Evolutionary conservation across 2,329 filamentous ascomycete species (phyloP).

Genomic region (Endoconidiophora laricicola): DNA sequence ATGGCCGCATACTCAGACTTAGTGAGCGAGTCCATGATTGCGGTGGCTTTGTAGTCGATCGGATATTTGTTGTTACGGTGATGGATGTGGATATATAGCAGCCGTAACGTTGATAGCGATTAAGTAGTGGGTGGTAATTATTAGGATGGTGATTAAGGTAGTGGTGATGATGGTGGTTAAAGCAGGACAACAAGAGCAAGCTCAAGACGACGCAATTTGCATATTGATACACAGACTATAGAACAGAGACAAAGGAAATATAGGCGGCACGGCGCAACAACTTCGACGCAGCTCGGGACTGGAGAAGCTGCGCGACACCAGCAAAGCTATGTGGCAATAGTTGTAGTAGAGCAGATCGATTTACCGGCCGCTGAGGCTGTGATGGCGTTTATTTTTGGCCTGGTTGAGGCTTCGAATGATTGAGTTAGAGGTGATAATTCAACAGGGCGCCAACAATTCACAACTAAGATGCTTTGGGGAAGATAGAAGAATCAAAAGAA

Average conservation of each 20-base stretch:
- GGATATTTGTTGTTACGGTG: background rate
- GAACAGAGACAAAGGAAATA: background rate
- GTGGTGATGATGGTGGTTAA: background rate
- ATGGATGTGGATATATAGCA: background rate
- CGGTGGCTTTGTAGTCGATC: conserved; percentile 18
- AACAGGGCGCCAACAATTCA: too few species aligned
- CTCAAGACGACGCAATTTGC: conserved; percentile 2
- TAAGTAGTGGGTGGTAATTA: too few species aligned
- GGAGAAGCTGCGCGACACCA: too few species aligned
- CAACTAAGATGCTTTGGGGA: too few species aligned
- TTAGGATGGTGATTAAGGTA: background rate
- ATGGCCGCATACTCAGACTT: conserved; percentile 85
- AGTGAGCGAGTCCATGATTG: conserved; percentile 59
- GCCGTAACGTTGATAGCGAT: too few species aligned
- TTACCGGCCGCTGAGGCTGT: too few species aligned
- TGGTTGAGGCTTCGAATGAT: too few species aligned
- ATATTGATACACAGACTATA: conserved; percentile 1
- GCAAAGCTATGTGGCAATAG: too few species aligned
- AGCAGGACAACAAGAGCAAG: background rate
- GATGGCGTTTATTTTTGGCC: too few species aligned
- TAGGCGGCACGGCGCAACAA: background rate
- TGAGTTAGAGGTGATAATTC: too few species aligned
- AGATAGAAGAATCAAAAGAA: background rate
- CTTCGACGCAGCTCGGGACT: background rate
- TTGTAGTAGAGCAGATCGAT: too few species aligned